Evolutionary conservation across 1,139 yeast species (phyloP).

Genomic region (Pichia sp.): DNA sequence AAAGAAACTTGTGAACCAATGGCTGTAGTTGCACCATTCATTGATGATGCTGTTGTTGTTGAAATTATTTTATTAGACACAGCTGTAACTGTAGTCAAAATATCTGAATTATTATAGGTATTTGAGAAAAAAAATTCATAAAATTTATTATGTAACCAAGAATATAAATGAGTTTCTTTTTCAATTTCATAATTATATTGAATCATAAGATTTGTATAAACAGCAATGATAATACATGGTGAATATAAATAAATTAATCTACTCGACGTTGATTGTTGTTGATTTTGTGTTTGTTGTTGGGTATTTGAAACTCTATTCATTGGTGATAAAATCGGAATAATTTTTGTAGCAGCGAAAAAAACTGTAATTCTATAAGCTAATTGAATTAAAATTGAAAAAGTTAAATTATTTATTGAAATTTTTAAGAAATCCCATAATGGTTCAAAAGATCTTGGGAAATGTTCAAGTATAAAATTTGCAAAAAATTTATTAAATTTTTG

Average conservation of each 20-base stretch:
- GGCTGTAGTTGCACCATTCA: not conserved
- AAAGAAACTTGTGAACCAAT: not conserved
- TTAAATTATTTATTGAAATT: conserved; percentile 66
- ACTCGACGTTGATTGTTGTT: conserved; percentile 33
- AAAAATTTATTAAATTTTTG: conserved; percentile 20
- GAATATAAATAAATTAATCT: conserved; percentile 76
- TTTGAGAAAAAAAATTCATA: conserved; percentile 4
- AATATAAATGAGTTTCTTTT: conserved; percentile 27
- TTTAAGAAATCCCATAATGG: conserved; percentile 65
- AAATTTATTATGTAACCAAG: conserved; percentile 20
- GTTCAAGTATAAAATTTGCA: conserved; percentile 28
- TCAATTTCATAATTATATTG: conserved; percentile 78
- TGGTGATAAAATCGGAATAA: conserved; percentile 70
- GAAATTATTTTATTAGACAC: not conserved
- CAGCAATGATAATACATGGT: conserved; percentile 90
- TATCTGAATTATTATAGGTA: not conserved
- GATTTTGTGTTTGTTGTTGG: not conserved
- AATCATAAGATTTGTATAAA: conserved; percentile 87
- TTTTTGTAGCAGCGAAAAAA: conserved; percentile 88
- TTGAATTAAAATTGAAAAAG: conserved; percentile 75
- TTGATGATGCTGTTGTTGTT: not conserved
- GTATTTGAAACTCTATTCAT: conserved; percentile 14
- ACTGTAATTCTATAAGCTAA: conserved; percentile 81
- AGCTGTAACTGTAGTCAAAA: not conserved
- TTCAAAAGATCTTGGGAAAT: conserved; percentile 51